Evolutionary conservation across 805 yeast genomes (phyloP), one percentile per base, ranked within the genome.

Genomic region (Nakazawaea laoshanensis): DNA sequence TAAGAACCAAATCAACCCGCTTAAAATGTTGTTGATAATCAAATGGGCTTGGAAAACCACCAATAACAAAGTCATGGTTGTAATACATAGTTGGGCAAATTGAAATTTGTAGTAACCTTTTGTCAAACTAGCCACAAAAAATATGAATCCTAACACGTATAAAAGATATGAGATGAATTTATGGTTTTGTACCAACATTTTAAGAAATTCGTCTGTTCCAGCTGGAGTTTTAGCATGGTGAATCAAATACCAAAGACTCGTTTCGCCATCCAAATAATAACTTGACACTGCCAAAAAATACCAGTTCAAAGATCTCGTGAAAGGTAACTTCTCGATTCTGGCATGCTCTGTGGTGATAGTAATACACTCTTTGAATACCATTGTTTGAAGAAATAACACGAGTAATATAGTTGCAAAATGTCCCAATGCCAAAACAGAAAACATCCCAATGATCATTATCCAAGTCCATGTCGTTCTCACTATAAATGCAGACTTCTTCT

Each of bases 21-120:
- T 82, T 46, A 88, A 67, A 37, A 89, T 81, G 56, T 92, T 92
- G 49, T 77, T 83, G 46, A 85, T 87, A 47, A 92, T 83, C 54
- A 88, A 75, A 57, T 92, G 95, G 29, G 94, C 92, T 62, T 92
- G 98, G 63, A 85, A 77, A 18, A 92, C 94, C 35, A 89, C 95
- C 38, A 92, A 60, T 40, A 88, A 61, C 45, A 92, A 61, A 13
- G 92, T 86, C 95, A 92, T 86, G 53, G 89, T 96, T 4, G 97
- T 88, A 40, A 83, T 73, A 56, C 95, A 85, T 44, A 92, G 71
- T 50, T 92, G 96, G 14, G 89, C 86, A 63, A 89, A 89, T 61
- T 92, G 98, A 62, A 85, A 87, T 55, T 76, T 80, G 53, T 86
- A 76, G 56, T 76, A 82, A 14, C 95, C 96, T 53, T 83, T 88